Base-by-base conservation (phyloP, 768 basidiomycete species). In the Polyporus arcularius region DNA sequence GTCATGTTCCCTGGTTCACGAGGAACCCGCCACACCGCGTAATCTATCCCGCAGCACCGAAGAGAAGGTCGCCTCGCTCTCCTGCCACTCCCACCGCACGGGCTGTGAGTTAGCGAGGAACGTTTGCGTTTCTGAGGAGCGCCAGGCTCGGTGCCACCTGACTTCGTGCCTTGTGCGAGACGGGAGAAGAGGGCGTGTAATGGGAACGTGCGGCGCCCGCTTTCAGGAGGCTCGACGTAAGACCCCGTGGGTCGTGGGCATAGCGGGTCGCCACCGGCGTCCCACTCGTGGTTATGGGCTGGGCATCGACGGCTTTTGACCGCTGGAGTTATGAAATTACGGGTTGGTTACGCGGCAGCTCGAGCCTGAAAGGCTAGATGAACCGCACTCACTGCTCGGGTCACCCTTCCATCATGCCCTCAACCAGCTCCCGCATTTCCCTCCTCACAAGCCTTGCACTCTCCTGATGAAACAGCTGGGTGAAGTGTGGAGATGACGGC, bases 1-100 rank as follows among this genome's bases (percentile, higher is more conserved):
- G 21, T 3, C 5, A 30, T 18, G 12, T 30, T 12, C 12, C 45
- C 26, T 9, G 5, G 18, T 46, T 46, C 21, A 12, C 21, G 14
- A 28, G 28, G 26, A 48, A 48, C 7, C 21, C 46, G 46, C 46
- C 18, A 28, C 26, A 28, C 21, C 46, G 46, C 46, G 11, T 11
- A 48, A 48, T 48, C 46, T 48, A 48, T 48, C 46, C 21, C 46
- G 46, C 46, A 18, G 46, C 46, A 28, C 46, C 46, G 46, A 48
- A 48, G 3, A 48, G 46, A 48, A 48, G 11, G 21, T 10, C 14
- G 12, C 46, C 28, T 16, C 8, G 21, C 28, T 6, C 21, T 6
- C 10, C 46, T 7, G 6, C 12, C 46, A 9, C 21, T 48, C 26
- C 26, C 46, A 48, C 46, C 4, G 21, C 26, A 4, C 46, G 28